Base-by-base conservation (phyloP, 2,329 filamentous ascomycete species). In the Kalmusia sp. region DNA sequence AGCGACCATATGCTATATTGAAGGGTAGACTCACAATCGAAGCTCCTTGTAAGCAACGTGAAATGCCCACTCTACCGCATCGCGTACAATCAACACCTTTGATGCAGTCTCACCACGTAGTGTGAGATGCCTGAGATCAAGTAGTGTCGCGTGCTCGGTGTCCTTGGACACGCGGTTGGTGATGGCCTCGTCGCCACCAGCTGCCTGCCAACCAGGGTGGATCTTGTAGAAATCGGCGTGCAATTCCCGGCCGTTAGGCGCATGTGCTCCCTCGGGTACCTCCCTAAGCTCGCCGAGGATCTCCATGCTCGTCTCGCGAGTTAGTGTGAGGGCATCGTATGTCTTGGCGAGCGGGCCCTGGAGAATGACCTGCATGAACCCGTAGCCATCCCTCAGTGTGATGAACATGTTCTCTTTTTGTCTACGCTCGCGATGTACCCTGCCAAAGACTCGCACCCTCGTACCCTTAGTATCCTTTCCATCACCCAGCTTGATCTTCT, bases 181-280 rank as follows among this genome's bases (percentile, higher is more conserved):
- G 72, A 96, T 92, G 68, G 93, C 91, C 59, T 96, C 93, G 57
- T 93, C 90, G 66, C 92, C 93, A 58, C 91, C 90, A 33, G 92
- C 90, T 34, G 93, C 91, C 67, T 87, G 84, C 68, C 87, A 89
- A 55, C 90, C 68, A 12, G 64, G 52, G 37, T 78, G 87, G 65
- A 96, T 85, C 72, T 86, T 84, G 82, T 89, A 97, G 81, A 88
- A 96, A 77, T 97, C 93, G 65, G 90, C 93, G 69, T 93, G 91
- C 44, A 97, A 82, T 77, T 97, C 93, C 60, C 93, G 90, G 82
- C 89, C 82, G 77, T 92, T 87, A 43, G 91, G 91, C 1, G 93
- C 93, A 54, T 88, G 86, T 58, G 89, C 86, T 50, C 90, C 91
- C 21, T 84, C 83, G 8, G 90, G 93, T 4, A 96, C 89, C 68